Percentiles rank a stretch among this genome's conserved stretches.
These are phyloP conservation scores for Prillingera fragicola DNA, from an alignment of 1,284 basidiomycete genomes.

Conservation along the genomic window DNA sequence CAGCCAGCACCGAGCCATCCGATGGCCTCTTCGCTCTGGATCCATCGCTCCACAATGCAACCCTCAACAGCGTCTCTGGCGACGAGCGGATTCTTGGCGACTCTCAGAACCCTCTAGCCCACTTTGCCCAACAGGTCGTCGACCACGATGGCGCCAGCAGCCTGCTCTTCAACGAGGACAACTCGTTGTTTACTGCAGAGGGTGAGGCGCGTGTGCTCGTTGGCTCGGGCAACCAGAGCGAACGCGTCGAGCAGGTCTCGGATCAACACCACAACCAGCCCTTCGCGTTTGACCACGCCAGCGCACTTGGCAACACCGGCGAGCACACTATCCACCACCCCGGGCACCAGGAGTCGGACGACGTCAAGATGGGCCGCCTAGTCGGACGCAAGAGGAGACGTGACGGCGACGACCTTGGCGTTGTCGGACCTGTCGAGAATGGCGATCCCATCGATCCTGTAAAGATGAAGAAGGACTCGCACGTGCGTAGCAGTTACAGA, in stretches of 20 bases:
- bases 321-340: too few species aligned
- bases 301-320: not conserved
- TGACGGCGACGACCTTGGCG: constrained; percentile 15
- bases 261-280: constrained; percentile 1
- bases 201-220: constrained; percentile 18
- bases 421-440: constrained; percentile 22
- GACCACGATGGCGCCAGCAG: constrained; percentile 9
- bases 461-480: constrained; percentile 41
- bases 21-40: constrained; percentile 21
- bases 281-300: not conserved
- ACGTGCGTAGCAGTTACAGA: constrained; percentile 27
- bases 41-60: constrained; percentile 18
- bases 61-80: constrained; percentile 12
- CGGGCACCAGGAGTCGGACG: too few species aligned
- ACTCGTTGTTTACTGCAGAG: constrained; percentile 10
- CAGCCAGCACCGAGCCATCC: not conserved
- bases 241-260: constrained; percentile 4
- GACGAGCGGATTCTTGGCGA: constrained; percentile 3
- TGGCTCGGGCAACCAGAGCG: constrained; percentile 12
- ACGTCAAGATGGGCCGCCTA: constrained; percentile 3
- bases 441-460: constrained; percentile 26
- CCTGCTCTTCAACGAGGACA: constrained; percentile 10
- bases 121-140: constrained; percentile 28
- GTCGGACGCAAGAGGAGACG: constrained; percentile 18
- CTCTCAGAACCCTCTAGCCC: constrained; percentile 17